phyloP scores from a whole-genome alignment of 768 basidiomycete genomes.

The Tylopilus intermedius region DNA sequence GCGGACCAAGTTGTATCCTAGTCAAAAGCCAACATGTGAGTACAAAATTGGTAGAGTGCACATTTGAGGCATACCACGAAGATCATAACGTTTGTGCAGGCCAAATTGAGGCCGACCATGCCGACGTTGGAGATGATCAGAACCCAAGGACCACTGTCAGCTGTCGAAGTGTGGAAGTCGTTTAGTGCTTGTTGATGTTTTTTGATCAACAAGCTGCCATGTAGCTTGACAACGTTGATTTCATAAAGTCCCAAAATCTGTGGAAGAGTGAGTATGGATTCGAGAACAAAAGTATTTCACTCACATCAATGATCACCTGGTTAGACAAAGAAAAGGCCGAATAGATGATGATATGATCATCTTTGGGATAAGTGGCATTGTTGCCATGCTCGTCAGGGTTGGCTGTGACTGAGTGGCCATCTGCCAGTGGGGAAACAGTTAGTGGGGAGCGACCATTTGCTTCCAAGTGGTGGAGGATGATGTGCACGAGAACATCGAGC shows the following conservation, averaged over 20 bases:
- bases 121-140: neutral
- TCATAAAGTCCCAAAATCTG: neutral
- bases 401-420: neutral
- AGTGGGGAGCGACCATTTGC: neutral
- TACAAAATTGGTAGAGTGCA: neutral
- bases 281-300: no score
- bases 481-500: no score
- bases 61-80: neutral
- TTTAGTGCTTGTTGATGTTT: neutral
- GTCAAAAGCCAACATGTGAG: no score
- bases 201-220: neutral
- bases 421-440: neutral
- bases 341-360: neutral
- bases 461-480: no score
- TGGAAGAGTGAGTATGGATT: no score
- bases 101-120: neutral
- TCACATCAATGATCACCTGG: neutral
- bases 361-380: neutral
- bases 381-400: neutral
- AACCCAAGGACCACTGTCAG: neutral
- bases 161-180: neutral
- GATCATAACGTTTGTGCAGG: neutral
- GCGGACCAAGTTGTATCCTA: neutral
- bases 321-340: neutral
- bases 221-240: neutral